Conservation (phyloP, 345 rosid species). For the Angophora floribunda region DNA sequence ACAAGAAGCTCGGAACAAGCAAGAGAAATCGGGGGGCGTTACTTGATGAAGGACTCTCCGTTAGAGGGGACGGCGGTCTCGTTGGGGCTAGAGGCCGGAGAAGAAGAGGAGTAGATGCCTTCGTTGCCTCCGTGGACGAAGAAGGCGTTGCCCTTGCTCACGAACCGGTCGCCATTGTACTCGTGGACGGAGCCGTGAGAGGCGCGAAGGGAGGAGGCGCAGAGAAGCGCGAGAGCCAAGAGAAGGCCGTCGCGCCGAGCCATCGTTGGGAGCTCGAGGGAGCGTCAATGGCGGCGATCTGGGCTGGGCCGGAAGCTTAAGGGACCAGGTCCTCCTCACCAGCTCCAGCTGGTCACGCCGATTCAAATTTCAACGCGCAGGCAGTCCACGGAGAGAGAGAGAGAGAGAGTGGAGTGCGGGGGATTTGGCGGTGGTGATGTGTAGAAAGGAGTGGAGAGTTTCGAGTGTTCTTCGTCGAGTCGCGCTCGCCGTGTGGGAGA, state of each 20-base stretch:
- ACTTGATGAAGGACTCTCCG: slow-evolving; percentile 9
- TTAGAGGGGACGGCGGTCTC: background rate
- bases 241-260: background rate
- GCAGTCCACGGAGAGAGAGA: background rate
- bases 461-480: background rate
- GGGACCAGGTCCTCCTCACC: background rate
- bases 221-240: slow-evolving; percentile 6
- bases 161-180: slow-evolving; percentile 65
- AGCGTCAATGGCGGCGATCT: background rate
- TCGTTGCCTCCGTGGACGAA: slow-evolving; percentile 95
- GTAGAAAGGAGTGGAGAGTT: background rate
- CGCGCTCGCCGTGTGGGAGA: background rate
- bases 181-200: slow-evolving; percentile 75
- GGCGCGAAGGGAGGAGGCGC: slow-evolving; percentile 2
- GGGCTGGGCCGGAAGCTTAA: background rate
- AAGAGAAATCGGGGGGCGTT: background rate
- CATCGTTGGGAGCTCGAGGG: background rate
- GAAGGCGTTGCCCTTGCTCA: slow-evolving; percentile 80
- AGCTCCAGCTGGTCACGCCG: background rate
- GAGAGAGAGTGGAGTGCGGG: background rate
- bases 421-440: background rate
- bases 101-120: slow-evolving; percentile 62
- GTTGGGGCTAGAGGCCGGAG: background rate
- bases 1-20: background rate
- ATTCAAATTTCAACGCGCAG: background rate